A percentile compares a stretch with the other conserved stretches of the same genome.
phyloP scores from a whole-genome alignment of 1,139 yeast genomes.

The Zygoascus hellenicus region DNA sequence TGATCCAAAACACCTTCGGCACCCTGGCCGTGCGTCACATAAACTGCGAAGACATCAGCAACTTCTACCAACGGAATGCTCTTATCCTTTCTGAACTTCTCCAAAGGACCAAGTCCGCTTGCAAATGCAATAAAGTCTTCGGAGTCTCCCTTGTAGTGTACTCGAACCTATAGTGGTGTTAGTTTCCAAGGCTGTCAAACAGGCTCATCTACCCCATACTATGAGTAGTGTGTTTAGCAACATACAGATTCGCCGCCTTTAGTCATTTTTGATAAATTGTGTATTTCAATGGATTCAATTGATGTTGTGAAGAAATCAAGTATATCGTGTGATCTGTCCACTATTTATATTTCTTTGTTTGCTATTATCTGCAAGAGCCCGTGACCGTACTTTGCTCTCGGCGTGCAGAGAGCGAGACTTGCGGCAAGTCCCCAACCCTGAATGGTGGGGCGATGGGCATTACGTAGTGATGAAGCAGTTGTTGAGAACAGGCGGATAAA shows the following conservation, averaged over 20 bases:
- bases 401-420: background rate
- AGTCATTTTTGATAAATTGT: too few species aligned
- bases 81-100: conserved; percentile 47
- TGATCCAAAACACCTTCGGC: conserved; percentile 64
- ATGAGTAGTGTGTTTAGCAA: too few species aligned
- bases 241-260: too few species aligned
- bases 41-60: conserved; percentile 61
- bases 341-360: too few species aligned
- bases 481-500: background rate
- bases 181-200: background rate
- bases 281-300: too few species aligned
- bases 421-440: background rate
- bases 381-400: too few species aligned
- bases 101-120: conserved; percentile 46
- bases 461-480: background rate
- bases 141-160: conserved; percentile 58
- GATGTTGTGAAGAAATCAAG: too few species aligned
- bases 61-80: conserved; percentile 55
- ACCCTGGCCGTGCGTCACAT: conserved; percentile 55
- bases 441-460: too few species aligned
- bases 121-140: conserved; percentile 62
- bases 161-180: conserved; percentile 18
- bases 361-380: too few species aligned
- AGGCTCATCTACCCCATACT: background rate
- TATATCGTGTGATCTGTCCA: too few species aligned